Conservation (phyloP, 164 flowering plant genomes). For the Aristolochia californica region DNA sequence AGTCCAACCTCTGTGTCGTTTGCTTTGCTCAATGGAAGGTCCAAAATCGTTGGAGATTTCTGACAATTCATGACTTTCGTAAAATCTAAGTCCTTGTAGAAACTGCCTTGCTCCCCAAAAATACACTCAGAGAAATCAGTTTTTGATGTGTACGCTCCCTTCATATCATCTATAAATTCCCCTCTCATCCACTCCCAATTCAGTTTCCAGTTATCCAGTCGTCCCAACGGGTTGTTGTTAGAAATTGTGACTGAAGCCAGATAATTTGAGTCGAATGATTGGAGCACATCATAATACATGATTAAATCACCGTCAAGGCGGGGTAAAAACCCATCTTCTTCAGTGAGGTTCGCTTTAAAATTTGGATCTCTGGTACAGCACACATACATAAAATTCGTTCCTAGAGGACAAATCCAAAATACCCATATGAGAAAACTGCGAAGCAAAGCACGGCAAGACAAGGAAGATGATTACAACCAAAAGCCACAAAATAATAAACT, state of each 20-base stretch:
- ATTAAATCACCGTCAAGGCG: constrained; percentile 50
- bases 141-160: constrained; percentile 50
- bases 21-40: constrained; percentile 41
- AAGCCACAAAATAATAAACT: background rate
- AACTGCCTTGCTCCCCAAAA: constrained; percentile 38
- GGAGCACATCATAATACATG: constrained; percentile 47
- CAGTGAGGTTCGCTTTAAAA: constrained; percentile 16
- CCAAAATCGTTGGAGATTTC: constrained; percentile 49
- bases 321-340: constrained; percentile 26
- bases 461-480: background rate
- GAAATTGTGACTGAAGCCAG: constrained; percentile 53
- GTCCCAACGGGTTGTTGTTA: constrained; percentile 49
- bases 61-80: constrained; percentile 46
- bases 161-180: constrained; percentile 58
- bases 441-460: constrained; percentile 1
- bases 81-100: constrained; percentile 43
- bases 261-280: constrained; percentile 32
- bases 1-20: constrained; percentile 45
- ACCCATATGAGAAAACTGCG: background rate
- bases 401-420: constrained; percentile 17
- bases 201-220: constrained; percentile 70
- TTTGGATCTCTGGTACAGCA: constrained; percentile 43
- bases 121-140: constrained; percentile 48
- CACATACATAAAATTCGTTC: constrained; percentile 24
- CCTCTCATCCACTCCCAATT: constrained; percentile 69